Conservation (phyloP, 768 basidiomycete species). For the Lentinula lateritia region DNA sequence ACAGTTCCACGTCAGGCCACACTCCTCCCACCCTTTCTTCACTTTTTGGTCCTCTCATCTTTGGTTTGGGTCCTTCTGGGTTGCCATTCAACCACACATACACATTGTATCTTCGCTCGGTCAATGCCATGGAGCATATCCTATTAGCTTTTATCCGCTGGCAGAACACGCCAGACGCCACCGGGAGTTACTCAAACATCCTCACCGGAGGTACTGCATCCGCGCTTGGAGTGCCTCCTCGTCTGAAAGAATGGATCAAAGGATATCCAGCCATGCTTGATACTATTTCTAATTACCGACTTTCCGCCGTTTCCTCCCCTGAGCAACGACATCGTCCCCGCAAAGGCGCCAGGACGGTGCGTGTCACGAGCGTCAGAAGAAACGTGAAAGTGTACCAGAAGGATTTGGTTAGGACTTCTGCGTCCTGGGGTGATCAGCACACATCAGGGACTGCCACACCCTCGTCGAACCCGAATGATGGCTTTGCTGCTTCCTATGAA, state of each 20-base stretch:
- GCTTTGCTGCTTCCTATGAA: slow-evolving; percentile 59
- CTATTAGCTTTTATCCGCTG: slow-evolving; percentile 87
- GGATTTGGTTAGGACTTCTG: slow-evolving; percentile 70
- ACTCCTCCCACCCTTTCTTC: slow-evolving; percentile 88
- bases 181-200: slow-evolving; percentile 21
- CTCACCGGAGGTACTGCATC: slow-evolving; percentile 41
- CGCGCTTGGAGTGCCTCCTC: slow-evolving; percentile 68
- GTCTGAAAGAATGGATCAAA: slow-evolving; percentile 89
- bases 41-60: slow-evolving; percentile 85
- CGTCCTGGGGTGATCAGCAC: slow-evolving; percentile 31
- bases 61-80: slow-evolving; percentile 48
- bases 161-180: slow-evolving; percentile 53
- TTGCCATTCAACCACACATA: slow-evolving; percentile 49
- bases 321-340: slow-evolving; percentile 51
- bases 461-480: slow-evolving; percentile 10
- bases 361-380: slow-evolving; percentile 70
- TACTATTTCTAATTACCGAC: slow-evolving; percentile 32
- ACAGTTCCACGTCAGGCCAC: slow-evolving; percentile 81
- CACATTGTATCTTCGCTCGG: slow-evolving; percentile 69
- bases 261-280: slow-evolving; percentile 84
- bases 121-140: slow-evolving; percentile 88
- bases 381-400: slow-evolving; percentile 85
- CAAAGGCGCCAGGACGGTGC: slow-evolving; percentile 70
- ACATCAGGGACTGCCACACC: neutral
- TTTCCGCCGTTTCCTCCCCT: neutral